These are phyloP conservation scores for Solanum lignicaule DNA, from an alignment of 257 asterid genomes.

Conservation along the genomic window DNA sequence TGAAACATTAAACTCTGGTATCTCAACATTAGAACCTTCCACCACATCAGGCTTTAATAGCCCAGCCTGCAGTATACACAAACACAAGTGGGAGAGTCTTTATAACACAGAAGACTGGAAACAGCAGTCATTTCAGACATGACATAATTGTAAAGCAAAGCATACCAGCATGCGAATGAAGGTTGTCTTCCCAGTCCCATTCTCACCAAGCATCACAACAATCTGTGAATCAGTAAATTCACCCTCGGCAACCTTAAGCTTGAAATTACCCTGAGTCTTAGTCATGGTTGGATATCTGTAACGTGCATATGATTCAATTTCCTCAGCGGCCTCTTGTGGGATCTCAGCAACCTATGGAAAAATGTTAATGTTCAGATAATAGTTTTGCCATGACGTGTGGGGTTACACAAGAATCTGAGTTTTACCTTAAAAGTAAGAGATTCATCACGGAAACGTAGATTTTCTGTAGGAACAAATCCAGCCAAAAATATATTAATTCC, in stretches of 20 bases:
- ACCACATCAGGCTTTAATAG: slow-evolving; percentile 75
- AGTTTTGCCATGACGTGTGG: neutral
- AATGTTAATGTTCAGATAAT: neutral
- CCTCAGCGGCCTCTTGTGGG: slow-evolving; percentile 89
- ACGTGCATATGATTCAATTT: slow-evolving; percentile 78
- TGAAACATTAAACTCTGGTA: slow-evolving; percentile 93
- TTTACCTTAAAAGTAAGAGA: slow-evolving; percentile 83
- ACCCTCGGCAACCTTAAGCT: slow-evolving; percentile 84
- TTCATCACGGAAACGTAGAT: slow-evolving; percentile 85
- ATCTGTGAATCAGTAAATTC: slow-evolving; percentile 99
- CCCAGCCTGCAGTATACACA: slow-evolving; percentile 56
- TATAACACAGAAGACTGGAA: neutral
- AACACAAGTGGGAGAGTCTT: neutral
- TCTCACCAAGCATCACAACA: slow-evolving; percentile 99
- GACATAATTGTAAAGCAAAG: neutral
- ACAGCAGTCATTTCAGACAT: neutral
- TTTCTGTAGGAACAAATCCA: slow-evolving; percentile 96
- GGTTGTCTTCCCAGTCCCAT: slow-evolving; percentile 98
- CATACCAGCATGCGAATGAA: slow-evolving; percentile 92
- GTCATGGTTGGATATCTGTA: slow-evolving; percentile 85
- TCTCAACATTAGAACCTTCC: slow-evolving; percentile 70
- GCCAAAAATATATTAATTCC: slow-evolving; percentile 91
- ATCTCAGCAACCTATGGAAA: slow-evolving; percentile 80
- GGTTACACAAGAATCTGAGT: neutral
- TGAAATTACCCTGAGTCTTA: slow-evolving; percentile 92